Percentiles rank a stretch among this genome's conserved stretches.
Conservation (phyloP, 192 early-diverging fungal genomes). For the Coemansia sp. region DNA sequence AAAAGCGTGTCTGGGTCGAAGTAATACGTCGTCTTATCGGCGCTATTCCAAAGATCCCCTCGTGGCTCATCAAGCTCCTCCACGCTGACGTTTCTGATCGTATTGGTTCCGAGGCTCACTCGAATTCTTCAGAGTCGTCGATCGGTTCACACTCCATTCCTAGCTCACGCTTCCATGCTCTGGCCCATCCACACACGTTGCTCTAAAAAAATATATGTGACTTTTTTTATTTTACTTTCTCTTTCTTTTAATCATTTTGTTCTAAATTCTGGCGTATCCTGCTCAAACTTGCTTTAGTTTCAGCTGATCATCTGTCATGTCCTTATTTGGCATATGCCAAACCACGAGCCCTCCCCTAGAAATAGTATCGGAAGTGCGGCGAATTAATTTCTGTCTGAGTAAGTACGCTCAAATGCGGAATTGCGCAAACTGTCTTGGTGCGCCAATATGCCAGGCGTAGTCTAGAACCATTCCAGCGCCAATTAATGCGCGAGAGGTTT, state of each 20-base stretch:
- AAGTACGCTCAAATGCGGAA: conserved; percentile 3
- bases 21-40: conserved; percentile 41
- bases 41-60: conserved; percentile 50
- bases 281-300: background rate
- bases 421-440: background rate
- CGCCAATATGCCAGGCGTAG: background rate
- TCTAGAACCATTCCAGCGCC: background rate
- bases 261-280: background rate
- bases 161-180: conserved; percentile 39
- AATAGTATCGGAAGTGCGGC: background rate
- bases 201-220: background rate
- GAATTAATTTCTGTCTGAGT: conserved; percentile 6
- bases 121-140: conserved; percentile 28
- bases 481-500: background rate
- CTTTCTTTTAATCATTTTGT: background rate
- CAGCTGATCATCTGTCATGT: background rate
- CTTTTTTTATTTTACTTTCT: background rate
- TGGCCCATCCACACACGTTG: conserved; percentile 26
- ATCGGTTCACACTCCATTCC: conserved; percentile 24
- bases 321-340: background rate
- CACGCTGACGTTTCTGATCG: conserved; percentile 50
- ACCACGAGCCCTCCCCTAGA: background rate
- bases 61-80: conserved; percentile 54
- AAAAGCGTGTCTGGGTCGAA: conserved; percentile 54
- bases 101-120: background rate